A percentile compares a stretch with the other conserved stretches of the same genome.
phyloP scores from a whole-genome alignment of 345 rosid species.

The Reutealis trisperma region DNA sequence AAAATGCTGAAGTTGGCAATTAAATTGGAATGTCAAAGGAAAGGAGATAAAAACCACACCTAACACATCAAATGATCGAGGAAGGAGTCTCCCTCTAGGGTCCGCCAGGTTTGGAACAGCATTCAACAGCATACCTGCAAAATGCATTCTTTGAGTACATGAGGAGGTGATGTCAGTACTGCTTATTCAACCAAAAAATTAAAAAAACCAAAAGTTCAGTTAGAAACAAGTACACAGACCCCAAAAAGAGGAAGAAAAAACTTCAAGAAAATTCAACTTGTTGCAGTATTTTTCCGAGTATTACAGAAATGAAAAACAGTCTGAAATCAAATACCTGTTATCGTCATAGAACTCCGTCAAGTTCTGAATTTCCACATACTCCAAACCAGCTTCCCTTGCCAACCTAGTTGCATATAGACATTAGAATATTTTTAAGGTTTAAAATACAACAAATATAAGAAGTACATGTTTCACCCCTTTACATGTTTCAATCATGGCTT shows the following conservation, averaged over 20 bases:
- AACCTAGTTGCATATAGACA: slow-evolving; percentile 48
- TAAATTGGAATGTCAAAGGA: slow-evolving; percentile 9
- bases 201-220: neutral
- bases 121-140: slow-evolving; percentile 70
- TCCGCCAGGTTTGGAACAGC: slow-evolving; percentile 78
- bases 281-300: too few species aligned
- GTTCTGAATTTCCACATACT: slow-evolving; percentile 91
- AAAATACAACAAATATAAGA: neutral
- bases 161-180: neutral
- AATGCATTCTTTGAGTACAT: slow-evolving; percentile 49
- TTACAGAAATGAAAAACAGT: neutral
- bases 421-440: neutral
- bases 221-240: neutral
- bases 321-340: slow-evolving; percentile 50
- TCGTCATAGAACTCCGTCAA: slow-evolving; percentile 92
- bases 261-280: neutral
- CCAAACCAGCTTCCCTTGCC: slow-evolving; percentile 97
- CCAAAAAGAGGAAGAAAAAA: neutral
- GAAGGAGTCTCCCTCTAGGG: slow-evolving; percentile 85
- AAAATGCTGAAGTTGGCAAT: neutral
- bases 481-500: too few species aligned
- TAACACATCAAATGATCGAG: slow-evolving; percentile 77
- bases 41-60: slow-evolving; percentile 43
- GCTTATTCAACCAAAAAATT: neutral
- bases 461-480: too few species aligned